Evolutionary conservation across 176 grass and related monocot species (phyloP).

Genomic region (Oryza australiensis): DNA sequence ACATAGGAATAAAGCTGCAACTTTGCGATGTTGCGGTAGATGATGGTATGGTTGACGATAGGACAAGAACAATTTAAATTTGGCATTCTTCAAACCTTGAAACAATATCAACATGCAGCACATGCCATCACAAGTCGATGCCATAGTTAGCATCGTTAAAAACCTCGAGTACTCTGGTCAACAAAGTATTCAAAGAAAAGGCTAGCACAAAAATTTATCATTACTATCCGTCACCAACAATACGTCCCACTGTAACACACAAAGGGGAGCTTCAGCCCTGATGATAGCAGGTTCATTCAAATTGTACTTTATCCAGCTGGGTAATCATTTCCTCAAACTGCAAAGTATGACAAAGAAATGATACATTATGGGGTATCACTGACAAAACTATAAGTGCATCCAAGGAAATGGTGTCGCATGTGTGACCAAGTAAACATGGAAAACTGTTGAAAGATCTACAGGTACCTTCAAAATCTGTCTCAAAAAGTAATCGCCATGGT

Average conservation of each 20-base stretch:
- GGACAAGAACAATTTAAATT: background rate
- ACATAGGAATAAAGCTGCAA: background rate
- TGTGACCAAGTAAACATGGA: background rate
- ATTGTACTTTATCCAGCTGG: constrained; percentile 4
- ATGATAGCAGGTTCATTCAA: background rate
- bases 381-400: background rate
- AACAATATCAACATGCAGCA: background rate
- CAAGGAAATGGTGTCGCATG: too few relatives aligned
- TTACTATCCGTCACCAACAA: background rate
- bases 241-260: background rate
- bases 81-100: background rate
- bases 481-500: constrained; percentile 89
- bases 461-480: constrained; percentile 95
- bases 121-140: background rate
- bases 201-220: background rate
- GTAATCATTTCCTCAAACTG: constrained; percentile 5
- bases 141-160: background rate
- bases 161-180: background rate
- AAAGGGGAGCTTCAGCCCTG: background rate
- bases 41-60: background rate
- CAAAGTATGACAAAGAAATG: background rate
- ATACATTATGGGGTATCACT: background rate
- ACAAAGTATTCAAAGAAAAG: background rate
- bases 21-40: background rate
- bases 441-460: background rate